Evolutionary conservation across 2,329 filamentous ascomycete species (phyloP).

Genomic region (Macrophomina pseudophaseolina): DNA sequence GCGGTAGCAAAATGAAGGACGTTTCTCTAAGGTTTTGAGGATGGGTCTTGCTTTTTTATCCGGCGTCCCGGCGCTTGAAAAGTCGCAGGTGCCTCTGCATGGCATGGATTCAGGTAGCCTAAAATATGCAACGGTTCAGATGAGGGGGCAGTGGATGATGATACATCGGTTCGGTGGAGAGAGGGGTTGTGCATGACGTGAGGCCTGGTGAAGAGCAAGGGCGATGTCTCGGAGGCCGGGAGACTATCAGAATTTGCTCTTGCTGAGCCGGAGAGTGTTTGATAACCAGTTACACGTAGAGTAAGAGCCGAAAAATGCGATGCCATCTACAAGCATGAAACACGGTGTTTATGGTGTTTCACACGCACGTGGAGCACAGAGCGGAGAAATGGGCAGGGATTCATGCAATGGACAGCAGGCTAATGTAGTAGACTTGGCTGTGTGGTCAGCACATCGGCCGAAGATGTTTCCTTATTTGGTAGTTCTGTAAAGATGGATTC

Average conservation of each 20-base stretch:
- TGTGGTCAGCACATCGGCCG: neutral
- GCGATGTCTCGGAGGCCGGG: neutral
- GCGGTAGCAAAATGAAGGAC: slow-evolving; percentile 54
- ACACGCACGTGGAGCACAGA: slow-evolving; percentile 2
- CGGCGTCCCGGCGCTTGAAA: slow-evolving; percentile 25
- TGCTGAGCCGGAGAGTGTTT: slow-evolving; percentile 13
- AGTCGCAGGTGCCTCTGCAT: slow-evolving; percentile 16
- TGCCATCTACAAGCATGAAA: slow-evolving; percentile 18
- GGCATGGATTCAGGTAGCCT: slow-evolving; percentile 8
- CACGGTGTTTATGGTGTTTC: slow-evolving; percentile 2
- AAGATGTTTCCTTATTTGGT: neutral
- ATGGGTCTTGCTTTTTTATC: slow-evolving; percentile 23
- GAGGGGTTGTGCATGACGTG: neutral
- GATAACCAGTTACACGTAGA: slow-evolving; percentile 25
- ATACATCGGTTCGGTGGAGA: neutral
- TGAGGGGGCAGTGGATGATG: neutral
- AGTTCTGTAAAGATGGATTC: neutral
- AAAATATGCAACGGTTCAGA: slow-evolving; percentile 1
- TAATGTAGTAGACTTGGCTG: neutral
- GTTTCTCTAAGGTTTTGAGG: slow-evolving; percentile 3
- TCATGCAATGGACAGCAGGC: neutral
- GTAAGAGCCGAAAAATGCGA: slow-evolving; percentile 16
- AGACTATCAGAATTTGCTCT: slow-evolving; percentile 13
- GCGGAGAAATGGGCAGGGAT: neutral
- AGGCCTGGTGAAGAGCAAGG: neutral